A percentile compares a stretch with the other conserved stretches of the same genome.
Conservation (phyloP, 306 rosid genomes). For the Abrus precatorius region DNA sequence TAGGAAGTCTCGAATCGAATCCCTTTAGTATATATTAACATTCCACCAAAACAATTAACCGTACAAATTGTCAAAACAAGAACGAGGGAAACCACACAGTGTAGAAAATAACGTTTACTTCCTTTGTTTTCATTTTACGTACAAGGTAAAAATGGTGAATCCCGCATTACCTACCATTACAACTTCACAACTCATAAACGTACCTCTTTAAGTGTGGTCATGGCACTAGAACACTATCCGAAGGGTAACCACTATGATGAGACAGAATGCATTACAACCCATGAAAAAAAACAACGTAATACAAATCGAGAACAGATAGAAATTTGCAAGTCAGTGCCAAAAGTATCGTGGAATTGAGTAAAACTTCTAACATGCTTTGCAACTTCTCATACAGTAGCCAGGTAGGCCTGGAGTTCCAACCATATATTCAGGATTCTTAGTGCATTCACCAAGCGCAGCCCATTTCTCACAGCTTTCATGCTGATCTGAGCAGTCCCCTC, state of each 20-base stretch:
- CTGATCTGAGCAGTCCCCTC: constrained; percentile 73
- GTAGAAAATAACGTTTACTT: constrained; percentile 27
- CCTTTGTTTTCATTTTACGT: constrained; percentile 26
- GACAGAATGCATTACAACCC: constrained; percentile 40
- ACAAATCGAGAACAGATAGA: constrained; percentile 38
- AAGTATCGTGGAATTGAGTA: constrained; percentile 34
- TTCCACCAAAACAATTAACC: constrained; percentile 16
- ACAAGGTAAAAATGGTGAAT: constrained; percentile 23
- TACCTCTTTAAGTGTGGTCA: constrained; percentile 37
- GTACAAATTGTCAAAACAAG: constrained; percentile 6
- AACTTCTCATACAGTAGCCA: constrained; percentile 92
- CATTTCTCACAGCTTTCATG: constrained; percentile 82
- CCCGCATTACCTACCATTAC: constrained; percentile 40
- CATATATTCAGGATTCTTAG: constrained; percentile 83
- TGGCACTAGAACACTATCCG: constrained; percentile 28
- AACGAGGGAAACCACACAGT: constrained; percentile 1
- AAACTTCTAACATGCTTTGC: constrained; percentile 71
- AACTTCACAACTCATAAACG: constrained; percentile 35
- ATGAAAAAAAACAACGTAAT: background rate
- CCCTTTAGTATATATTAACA: background rate
- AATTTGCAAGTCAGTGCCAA: constrained; percentile 21
- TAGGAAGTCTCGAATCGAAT: constrained; percentile 11
- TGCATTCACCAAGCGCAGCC: constrained; percentile 97
- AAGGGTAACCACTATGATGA: constrained; percentile 39
- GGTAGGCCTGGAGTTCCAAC: constrained; percentile 81